Base-by-base conservation (phyloP, 306 rosid species). In the Castanea mollissima region DNA sequence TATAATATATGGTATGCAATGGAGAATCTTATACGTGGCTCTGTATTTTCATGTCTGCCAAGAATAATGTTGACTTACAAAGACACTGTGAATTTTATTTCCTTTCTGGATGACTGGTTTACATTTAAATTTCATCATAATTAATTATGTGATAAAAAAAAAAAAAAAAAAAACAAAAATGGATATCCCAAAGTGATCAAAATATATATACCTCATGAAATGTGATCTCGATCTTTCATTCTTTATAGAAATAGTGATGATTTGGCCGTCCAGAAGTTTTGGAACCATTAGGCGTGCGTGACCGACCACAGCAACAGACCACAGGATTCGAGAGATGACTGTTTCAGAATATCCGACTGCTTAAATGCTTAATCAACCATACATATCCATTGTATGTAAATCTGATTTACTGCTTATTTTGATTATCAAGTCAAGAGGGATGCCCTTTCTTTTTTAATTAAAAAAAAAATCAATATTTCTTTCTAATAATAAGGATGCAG, bases 291-390 rank as follows among this genome's bases (percentile, higher is more conserved):
- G 74, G 54, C 54, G 54, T 49, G 75, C 31, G 84, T 79, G 88
- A 81, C 86, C 90, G 78, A 87, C 86, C 82, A 67, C 71, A 2
- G 25, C 52, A 71, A 64, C 79, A 81, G 49, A 67, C 72, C 76
- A 49, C 54, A 49, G 14, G 54, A 49, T 49, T 49, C 16, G 54
- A 49, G 54, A 49, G 54, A 49, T 49, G 54, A 4, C 16, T 13
- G 4, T 10, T 10, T 49, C 54, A 49, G 54, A 49, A 49, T 49
- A 49, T 49, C 54, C 16, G 11, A 49, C 54, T 49, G 1, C 54
- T 12, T 49, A 49, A 49, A 11, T 49, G 1, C 54, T 49, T 49
- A 49, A 49, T 49, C 54, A 49, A 52, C 62, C 51, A 60, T 60
- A 34, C 34, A 38, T 55, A 18, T 73, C 16, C 29, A 60, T n/a